Base-by-base conservation (phyloP, 495 filamentous ascomycete genomes). In the Tuber microsphaerosporum region DNA sequence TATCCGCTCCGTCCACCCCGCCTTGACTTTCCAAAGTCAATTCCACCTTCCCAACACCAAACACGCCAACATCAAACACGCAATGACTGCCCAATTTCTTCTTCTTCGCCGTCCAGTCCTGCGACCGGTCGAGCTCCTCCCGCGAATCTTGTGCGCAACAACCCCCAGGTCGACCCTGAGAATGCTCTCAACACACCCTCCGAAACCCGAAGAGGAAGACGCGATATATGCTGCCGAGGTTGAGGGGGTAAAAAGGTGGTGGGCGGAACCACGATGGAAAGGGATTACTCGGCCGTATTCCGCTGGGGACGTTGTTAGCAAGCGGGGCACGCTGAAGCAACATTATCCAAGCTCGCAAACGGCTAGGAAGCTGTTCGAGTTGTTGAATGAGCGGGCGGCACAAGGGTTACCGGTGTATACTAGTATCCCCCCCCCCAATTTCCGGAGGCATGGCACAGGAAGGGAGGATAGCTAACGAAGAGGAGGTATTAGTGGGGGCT, bases 221-320 rank as follows among this genome's bases (percentile, higher is more conserved):
- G 89, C 88, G 0, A 86, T 97, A 0, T 94, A 91, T 84, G 87
- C 91, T 48, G 87, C 90, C 75, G 92, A 97, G 84, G 87, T 98
- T 43, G 86, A 90, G 77, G 90, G 92, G 80, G 92, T 99, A 22
- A 87, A 93, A 80, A 87, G 89, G 68, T 97, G 95, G 95, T 98
- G 94, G 93, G 86, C 86, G 43, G 89, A 89, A 48, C 90, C 92
- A 2, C 90, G 95, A 48, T 99, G 89, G 83, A 89, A 91, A 73
- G 94, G 93, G 31, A 97, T 98, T 85, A 94, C 91, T 86, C 88
- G 95, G 37, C 93, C 95, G 43, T 98, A 97, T 84, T 91, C 90
- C 2, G 92, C 95, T 9, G 92, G 88, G 76, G 94, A 97, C 85
- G 91, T 99, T 44, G 95, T 96, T 73, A 93, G 89, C 85, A 97